Evolutionary conservation across 2,329 filamentous ascomycete genomes (phyloP), one percentile per base, ranked within the genome.

Genomic region (Colletotrichum godetiae): DNA sequence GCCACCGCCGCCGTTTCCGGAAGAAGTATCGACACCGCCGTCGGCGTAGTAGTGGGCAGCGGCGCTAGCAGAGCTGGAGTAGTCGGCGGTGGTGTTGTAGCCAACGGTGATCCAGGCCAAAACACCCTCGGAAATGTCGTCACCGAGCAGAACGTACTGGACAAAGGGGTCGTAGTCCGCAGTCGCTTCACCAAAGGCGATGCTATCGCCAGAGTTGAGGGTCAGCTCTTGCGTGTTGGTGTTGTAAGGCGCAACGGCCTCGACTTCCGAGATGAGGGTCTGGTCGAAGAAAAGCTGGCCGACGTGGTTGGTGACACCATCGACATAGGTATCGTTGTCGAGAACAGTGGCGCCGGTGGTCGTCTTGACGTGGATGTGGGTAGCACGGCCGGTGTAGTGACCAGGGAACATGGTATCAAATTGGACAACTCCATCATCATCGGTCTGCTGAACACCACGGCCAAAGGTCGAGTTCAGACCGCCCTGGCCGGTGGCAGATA

Each of bases 71-170:
- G 42, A 75, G 42, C 49, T 53, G 27, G 61, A 55, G 4, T 64
- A 64, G 31, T 64, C 61, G 33, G 76, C 49, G 31, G 75, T 73
- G 31, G 78, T 77, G 75, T 88, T 57, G 90, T 42, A 42, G 15
- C 56, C 86, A 31, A 87, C 76, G 0, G 81, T 80, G 69, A 87
- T 85, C 86, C 86, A 88, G 15, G 79, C 84, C 63, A 88, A 79
- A 27, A 88, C 71, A 49, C 86, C 86, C 62, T 87, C 85, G 0
- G 76, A 73, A 7, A 86, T 76, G 31, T 80, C 78, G 31, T 88
- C 85, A 3, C 88, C 87, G 6, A 90, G 82, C 13, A 86, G 81
- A 11, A 86, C 84, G 73, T 89, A 89, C 76, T 89, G 83, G 64
- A 88, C 80, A 75, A 89, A 82, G 0, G 88, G 88, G 75, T 88